Conservation (phyloP, 1,284 basidiomycete genomes). For the Peniophora sp. region DNA sequence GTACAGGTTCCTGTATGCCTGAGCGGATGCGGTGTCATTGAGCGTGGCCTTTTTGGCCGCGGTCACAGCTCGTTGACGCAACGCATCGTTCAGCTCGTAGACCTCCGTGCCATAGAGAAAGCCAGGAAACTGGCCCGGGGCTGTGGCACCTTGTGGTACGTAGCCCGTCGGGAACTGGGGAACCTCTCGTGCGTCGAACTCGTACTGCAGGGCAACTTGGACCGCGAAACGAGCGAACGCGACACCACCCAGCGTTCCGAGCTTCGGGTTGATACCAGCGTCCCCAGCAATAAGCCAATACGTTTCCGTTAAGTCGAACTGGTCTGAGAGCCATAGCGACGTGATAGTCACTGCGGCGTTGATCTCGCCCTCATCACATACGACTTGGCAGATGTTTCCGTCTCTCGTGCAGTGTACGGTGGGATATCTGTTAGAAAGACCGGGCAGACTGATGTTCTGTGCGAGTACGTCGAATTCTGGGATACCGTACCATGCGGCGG, state of each 20-base stretch:
- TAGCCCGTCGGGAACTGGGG: conserved; percentile 38
- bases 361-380: conserved; percentile 33
- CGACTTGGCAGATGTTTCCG: conserved; percentile 31
- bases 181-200: conserved; percentile 38
- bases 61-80: conserved; percentile 27
- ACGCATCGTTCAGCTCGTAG: conserved; percentile 39
- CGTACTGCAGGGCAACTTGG: conserved; percentile 36
- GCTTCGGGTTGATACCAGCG: conserved; percentile 35
- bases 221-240: conserved; percentile 37
- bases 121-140: conserved; percentile 24
- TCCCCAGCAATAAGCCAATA: conserved; percentile 43
- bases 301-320: conserved; percentile 34
- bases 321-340: conserved; percentile 25
- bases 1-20: conserved; percentile 27
- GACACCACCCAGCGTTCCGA: conserved; percentile 33
- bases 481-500: conserved; percentile 5
- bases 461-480: conserved; percentile 24
- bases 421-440: conserved; percentile 36
- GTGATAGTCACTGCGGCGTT: conserved; percentile 36
- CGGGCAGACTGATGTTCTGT: conserved; percentile 30
- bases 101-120: conserved; percentile 41
- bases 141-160: conserved; percentile 26
- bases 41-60: conserved; percentile 27
- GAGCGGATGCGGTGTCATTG: conserved; percentile 26
- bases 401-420: conserved; percentile 31